phyloP scores from a whole-genome alignment of 2,329 filamentous ascomycete genomes.

The Pestalotiopsis sp. region DNA sequence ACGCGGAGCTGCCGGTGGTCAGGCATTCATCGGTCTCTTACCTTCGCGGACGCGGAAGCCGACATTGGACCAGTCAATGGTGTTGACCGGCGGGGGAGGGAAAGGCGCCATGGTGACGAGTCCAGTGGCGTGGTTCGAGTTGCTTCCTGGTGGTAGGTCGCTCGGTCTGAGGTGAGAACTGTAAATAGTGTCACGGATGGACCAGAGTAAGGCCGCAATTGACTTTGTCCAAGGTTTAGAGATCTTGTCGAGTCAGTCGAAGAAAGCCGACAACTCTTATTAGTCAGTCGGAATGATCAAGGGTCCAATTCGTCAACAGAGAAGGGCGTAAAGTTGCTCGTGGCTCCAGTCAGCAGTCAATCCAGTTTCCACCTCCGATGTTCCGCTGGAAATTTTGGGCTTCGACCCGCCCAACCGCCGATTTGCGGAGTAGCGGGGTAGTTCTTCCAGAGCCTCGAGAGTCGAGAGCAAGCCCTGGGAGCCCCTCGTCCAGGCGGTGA shows the following conservation, averaged over 20 bases:
- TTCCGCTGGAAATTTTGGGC: background rate
- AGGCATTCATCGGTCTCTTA: conserved; percentile 35
- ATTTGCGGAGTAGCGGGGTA: conserved; percentile 14
- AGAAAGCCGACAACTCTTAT: background rate
- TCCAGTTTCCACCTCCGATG: background rate
- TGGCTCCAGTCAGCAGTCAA: background rate
- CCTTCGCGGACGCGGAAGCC: conserved; percentile 92
- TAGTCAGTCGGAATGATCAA: background rate
- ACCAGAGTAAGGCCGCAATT: background rate
- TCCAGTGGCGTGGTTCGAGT: background rate
- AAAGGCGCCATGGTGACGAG: conserved; percentile 53
- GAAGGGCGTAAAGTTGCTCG: background rate
- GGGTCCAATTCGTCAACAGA: background rate
- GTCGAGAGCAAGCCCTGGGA: background rate
- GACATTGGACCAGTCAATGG: conserved; percentile 91
- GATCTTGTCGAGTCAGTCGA: background rate
- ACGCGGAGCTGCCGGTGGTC: background rate
- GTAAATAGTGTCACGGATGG: background rate
- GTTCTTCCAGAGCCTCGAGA: background rate
- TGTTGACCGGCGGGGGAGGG: conserved; percentile 75
- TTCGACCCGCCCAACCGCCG: conserved; percentile 1
- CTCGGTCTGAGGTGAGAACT: background rate
- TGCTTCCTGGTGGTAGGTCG: background rate
- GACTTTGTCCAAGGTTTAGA: background rate
- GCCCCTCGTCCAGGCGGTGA: background rate